Base-by-base conservation (phyloP, 176 grass and related monocot genomes). In the Oryza glaberrima region DNA sequence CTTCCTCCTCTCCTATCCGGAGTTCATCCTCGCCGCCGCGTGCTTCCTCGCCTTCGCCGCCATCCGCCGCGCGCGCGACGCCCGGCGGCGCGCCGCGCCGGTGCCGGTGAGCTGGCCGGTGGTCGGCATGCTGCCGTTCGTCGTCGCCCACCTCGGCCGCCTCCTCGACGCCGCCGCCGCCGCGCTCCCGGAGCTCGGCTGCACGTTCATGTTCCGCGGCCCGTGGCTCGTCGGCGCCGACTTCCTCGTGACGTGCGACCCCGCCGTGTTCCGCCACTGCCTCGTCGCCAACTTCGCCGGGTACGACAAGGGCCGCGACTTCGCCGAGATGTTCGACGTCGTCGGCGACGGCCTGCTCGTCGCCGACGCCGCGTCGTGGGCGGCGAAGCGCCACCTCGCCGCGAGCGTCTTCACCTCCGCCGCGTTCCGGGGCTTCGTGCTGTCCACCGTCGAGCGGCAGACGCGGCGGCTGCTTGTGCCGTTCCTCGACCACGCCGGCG, bases 231-330 rank as follows among this genome's bases (percentile, higher is more conserved):
- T 71, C 48, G 44, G 78, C 85, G 44, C 70, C 14, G 81, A 92
- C 88, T 77, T 83, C 65, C 73, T 95, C 11, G 3, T 87, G 10
- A 92, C 82, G 3, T 88, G 85, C 67, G 93, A 95, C 73, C 93
- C 93, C 1, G 88, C 82, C 12, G 84, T 72, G 22, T 65, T 90
- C 4, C 85, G 80, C 71, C 85, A 95, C 67, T 87, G 89, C 75
- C 86, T 92, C 11, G 82, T 41, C 17, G 5, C 76, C 22, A 92
- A 82, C 63, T 79, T 86, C 79, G 22, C 3, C 9, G 40, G 68
- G 54, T 95, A 95, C 82, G 84, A 89, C 65, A 95, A 95, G 88
- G 93, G 90, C 70, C 41, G 32, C 6, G 93, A 88, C 65, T 90
- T 95, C 65, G 83, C 88, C 0, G 85, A 95, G 81, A 90, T 88